These are phyloP conservation scores for Pseudocercospora cruenta DNA, from an alignment of 2,329 filamentous ascomycete species.

Conservation along the genomic window DNA sequence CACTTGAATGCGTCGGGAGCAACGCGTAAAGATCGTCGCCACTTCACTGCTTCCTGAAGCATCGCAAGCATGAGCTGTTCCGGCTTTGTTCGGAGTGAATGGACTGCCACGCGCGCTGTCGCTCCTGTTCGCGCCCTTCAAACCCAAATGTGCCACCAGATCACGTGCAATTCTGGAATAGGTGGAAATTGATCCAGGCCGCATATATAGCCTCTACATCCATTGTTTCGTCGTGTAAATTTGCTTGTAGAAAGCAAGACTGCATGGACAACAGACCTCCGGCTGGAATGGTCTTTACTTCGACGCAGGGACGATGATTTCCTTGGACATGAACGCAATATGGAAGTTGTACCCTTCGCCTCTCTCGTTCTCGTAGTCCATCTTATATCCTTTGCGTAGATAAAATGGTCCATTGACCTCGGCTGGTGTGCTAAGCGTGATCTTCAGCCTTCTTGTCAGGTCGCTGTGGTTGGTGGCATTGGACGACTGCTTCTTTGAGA, in stretches of 20 bases:
- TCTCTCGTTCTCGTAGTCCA: conserved; percentile 21
- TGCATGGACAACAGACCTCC: too few species aligned
- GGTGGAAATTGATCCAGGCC: too few species aligned
- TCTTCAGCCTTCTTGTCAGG: conserved; percentile 11
- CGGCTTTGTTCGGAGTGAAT: neutral
- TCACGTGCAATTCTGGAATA: neutral
- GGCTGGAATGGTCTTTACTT: neutral
- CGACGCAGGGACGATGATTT: neutral
- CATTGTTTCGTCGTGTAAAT: too few species aligned
- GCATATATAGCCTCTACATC: too few species aligned
- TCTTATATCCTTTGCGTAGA: conserved; percentile 17
- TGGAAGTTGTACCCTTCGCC: conserved; percentile 24
- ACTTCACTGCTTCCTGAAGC: neutral
- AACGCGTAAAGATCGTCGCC: neutral
- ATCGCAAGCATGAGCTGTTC: neutral
- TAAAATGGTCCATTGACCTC: conserved; percentile 24
- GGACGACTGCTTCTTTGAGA: conserved; percentile 1
- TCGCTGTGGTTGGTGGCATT: too few species aligned
- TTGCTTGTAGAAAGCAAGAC: too few species aligned
- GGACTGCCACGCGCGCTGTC: neutral
- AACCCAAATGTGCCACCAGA: neutral
- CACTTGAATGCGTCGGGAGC: neutral
- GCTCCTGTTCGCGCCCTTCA: neutral
- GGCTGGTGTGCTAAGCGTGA: conserved; percentile 20
- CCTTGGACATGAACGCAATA: conserved; percentile 22